Base-by-base conservation (phyloP, 2,329 filamentous ascomycete genomes). In the Fusarium poae region DNA sequence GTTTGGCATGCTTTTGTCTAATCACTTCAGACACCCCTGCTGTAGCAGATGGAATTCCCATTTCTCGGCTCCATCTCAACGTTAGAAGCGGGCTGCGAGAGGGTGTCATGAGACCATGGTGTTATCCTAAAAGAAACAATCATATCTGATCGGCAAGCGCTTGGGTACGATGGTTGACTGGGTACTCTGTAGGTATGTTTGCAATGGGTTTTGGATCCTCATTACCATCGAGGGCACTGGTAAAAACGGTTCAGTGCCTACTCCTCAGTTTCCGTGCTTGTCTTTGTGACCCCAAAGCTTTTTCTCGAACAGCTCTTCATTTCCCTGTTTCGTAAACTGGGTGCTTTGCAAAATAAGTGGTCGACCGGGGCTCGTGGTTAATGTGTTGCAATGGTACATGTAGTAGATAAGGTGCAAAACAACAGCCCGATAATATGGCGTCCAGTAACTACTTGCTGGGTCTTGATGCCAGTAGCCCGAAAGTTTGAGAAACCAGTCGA, bases 171-270 rank as follows among this genome's bases (percentile, higher is more conserved):
- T 52, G 69, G 58, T 39, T 20, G 23, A 51, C 48, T 16, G 65
- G 70, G 27, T n/a, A n/a, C n/a, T n/a, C n/a, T n/a, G n/a, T 27
- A 27, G 27, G 66, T 71, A 70, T 70, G 66, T 71, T 73, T 72
- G 62, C 61, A 62, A 72, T 65, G 57, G 51, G 57, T 64, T 69
- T 70, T 50, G 53, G 39, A 57, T 68, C 46, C 56, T 57, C 49
- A 51, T 53, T 37, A 35, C 29, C 51, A 46, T 32, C 20, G 27
- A 62, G 40, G 63, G 57, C 58, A 57, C 40, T 32, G 21, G 40
- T 49, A 53, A 63, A 50, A 56, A 61, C 58, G 58, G 60, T 56
- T 48, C 40, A 25, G 48, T 49, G 40, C 42, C 43, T 25, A 34
- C 53, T 67, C 60, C 54, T 71, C 49, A 48, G 67, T 67, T 57